phyloP scores from a whole-genome alignment of 78 protist genomes.

The Dictyostelium discoideum region DNA sequence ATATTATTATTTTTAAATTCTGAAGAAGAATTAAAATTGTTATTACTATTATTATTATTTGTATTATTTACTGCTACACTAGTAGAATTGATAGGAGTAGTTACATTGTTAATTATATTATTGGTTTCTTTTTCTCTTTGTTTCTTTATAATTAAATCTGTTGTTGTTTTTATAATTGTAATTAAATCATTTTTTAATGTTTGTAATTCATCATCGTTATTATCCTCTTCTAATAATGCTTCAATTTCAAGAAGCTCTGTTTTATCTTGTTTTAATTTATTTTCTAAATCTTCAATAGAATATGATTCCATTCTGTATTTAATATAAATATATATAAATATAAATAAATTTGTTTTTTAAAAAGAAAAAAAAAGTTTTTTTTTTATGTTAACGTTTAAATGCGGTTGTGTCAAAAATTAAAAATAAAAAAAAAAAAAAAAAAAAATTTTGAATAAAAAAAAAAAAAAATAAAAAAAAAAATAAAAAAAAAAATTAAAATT shows the following conservation, averaged over 20 bases:
- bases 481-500: neutral
- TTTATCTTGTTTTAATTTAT: constrained; percentile 52
- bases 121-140: neutral
- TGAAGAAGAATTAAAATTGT: neutral
- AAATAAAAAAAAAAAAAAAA: neutral
- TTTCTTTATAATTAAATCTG: constrained; percentile 15
- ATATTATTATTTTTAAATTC: neutral
- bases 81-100: neutral
- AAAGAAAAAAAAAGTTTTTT: too few species aligned
- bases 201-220: constrained; percentile 36
- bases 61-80: neutral
- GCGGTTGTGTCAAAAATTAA: neutral
- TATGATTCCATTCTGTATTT: neutral
- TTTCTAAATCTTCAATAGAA: constrained; percentile 41
- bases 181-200: constrained; percentile 36
- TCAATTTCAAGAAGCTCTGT: constrained; percentile 60
- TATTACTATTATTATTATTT: neutral
- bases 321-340: neutral
- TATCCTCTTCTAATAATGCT: constrained; percentile 53
- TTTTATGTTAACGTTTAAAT: neutral
- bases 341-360: neutral
- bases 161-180: constrained; percentile 10
- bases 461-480: neutral
- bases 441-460: neutral
- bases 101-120: neutral